Conservation (phyloP, 2,329 filamentous ascomycete genomes). For the Periconia sp. region DNA sequence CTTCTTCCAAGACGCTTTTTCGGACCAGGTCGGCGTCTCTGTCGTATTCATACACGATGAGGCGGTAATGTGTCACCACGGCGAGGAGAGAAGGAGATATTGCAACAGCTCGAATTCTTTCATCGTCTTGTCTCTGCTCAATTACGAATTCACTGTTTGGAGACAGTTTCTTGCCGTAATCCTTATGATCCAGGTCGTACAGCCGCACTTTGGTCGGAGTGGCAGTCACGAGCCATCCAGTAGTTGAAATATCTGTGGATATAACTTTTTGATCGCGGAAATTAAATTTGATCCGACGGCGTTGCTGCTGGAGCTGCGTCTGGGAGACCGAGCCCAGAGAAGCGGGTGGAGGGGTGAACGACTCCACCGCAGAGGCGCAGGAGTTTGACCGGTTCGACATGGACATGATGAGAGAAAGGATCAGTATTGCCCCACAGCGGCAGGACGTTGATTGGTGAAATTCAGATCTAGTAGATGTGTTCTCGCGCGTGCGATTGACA, state of each 20-base stretch:
- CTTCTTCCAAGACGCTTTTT: conserved; percentile 7
- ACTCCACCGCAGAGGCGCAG: conserved; percentile 2
- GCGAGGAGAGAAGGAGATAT: conserved; percentile 21
- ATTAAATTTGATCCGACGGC: conserved; percentile 1
- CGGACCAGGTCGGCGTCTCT: background rate
- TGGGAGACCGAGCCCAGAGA: conserved; percentile 5
- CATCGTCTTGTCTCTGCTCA: background rate
- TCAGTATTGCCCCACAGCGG: too few relatives aligned
- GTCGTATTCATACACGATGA: conserved; percentile 22
- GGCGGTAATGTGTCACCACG: conserved; percentile 17
- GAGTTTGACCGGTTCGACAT: conserved; percentile 4
- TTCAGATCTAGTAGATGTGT: too few relatives aligned
- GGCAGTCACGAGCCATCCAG: conserved; percentile 16
- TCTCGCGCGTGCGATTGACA: too few relatives aligned
- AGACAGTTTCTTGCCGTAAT: conserved; percentile 4
- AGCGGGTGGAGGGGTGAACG: conserved; percentile 7
- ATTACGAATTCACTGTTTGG: background rate
- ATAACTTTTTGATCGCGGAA: conserved; percentile 2
- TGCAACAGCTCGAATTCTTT: conserved; percentile 17
- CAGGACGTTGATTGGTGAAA: too few relatives aligned
- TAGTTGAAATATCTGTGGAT: conserved; percentile 18
- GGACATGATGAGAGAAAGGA: background rate
- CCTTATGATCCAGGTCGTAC: conserved; percentile 11
- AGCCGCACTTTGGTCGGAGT: conserved; percentile 17
- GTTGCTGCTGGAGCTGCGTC: conserved; percentile 9